Conservation (phyloP, 2,329 filamentous ascomycete genomes). For the Camillea tinctor region DNA sequence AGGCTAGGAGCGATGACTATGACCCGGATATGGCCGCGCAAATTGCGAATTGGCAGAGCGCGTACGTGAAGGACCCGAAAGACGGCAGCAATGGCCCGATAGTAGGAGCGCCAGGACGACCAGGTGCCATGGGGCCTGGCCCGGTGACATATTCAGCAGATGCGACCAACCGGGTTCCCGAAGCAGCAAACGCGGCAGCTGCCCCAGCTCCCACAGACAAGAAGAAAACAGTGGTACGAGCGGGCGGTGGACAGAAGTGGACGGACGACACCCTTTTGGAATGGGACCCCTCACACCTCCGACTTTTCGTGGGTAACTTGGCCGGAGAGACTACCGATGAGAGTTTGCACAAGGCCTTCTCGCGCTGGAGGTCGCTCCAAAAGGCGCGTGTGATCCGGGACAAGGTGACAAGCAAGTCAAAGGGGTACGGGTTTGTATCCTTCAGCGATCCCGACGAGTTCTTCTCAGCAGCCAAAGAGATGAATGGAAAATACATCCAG, state of each 20-base stretch:
- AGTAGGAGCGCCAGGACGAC: slow-evolving; percentile 36
- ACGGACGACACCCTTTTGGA: slow-evolving; percentile 84
- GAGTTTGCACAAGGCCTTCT: slow-evolving; percentile 88
- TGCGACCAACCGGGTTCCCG: slow-evolving; percentile 30
- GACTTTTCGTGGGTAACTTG: slow-evolving; percentile 93
- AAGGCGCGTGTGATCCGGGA: slow-evolving; percentile 94
- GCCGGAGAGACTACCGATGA: slow-evolving; percentile 98
- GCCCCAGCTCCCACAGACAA: slow-evolving; percentile 56
- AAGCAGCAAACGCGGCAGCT: slow-evolving; percentile 39
- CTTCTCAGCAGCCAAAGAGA: slow-evolving; percentile 93
- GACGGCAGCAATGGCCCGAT: slow-evolving; percentile 49
- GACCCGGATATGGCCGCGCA: slow-evolving; percentile 86
- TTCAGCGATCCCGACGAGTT: slow-evolving; percentile 95
- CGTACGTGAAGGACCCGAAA: slow-evolving; percentile 60
- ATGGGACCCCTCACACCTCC: slow-evolving; percentile 93
- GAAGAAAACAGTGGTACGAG: slow-evolving; percentile 82
- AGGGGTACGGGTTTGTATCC: slow-evolving; percentile 94
- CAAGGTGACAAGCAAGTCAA: slow-evolving; percentile 94
- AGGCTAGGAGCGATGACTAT: slow-evolving; percentile 45
- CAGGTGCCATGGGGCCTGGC: slow-evolving; percentile 35
- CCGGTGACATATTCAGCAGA: slow-evolving; percentile 41
- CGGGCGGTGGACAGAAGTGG: slow-evolving; percentile 91
- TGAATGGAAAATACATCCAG: slow-evolving; percentile 99
- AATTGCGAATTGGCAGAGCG: slow-evolving; percentile 93
- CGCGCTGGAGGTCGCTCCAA: slow-evolving; percentile 81